These are phyloP conservation scores for Pholiota adiposa DNA, from an alignment of 1,284 basidiomycete genomes.

Conservation along the genomic window DNA sequence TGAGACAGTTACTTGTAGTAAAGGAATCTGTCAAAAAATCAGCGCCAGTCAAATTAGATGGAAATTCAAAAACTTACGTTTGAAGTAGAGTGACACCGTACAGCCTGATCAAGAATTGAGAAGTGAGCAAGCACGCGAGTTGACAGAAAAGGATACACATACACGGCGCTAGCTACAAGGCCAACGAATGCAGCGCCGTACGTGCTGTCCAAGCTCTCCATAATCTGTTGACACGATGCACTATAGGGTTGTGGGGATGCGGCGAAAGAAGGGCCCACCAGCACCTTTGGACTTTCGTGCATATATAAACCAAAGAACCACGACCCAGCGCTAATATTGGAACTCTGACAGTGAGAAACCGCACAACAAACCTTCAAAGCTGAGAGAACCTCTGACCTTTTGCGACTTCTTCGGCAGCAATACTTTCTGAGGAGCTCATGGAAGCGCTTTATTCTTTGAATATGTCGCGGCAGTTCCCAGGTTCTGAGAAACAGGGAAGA, in stretches of 20 bases:
- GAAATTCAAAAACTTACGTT: conserved; percentile 15
- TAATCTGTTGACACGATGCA: conserved; percentile 7
- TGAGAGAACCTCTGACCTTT: conserved; percentile 8
- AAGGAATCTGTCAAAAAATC: conserved; percentile 14
- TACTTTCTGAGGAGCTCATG: neutral
- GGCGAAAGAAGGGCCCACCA: conserved; percentile 11
- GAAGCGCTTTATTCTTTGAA: neutral
- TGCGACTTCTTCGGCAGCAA: neutral
- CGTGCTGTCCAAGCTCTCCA: conserved; percentile 31
- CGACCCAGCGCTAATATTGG: conserved; percentile 9
- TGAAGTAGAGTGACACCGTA: conserved; percentile 24
- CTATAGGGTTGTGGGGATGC: conserved; percentile 7
- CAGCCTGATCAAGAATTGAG: conserved; percentile 10
- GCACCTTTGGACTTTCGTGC: conserved; percentile 1
- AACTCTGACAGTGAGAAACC: conserved; percentile 17
- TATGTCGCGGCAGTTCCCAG: conserved; percentile 9
- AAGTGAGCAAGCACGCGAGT: neutral
- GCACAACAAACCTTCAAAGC: conserved; percentile 2
- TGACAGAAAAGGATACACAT: conserved; percentile 11
- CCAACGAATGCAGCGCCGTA: conserved; percentile 45
- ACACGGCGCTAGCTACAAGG: conserved; percentile 41
- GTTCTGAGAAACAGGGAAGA: neutral
- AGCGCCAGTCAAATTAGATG: neutral
- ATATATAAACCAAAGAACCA: conserved; percentile 16
- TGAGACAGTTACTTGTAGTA: conserved; percentile 18